phyloP scores from a whole-genome alignment of 139 green algal genomes.

The Monoraphidium neglectum region DNA sequence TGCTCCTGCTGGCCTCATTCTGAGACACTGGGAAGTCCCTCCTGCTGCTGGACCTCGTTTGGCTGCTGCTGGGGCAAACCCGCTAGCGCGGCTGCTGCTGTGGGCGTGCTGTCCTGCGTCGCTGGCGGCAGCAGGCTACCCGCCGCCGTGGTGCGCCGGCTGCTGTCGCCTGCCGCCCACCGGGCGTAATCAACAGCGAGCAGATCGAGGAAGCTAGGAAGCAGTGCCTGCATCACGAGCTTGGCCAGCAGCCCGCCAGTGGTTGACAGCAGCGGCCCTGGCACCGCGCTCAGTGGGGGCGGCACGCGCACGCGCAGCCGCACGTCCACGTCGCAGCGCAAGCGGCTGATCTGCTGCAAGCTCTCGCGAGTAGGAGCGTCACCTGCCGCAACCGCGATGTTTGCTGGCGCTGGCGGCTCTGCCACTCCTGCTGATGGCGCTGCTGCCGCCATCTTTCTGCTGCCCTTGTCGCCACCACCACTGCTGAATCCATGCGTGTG shows the following conservation, averaged over 20 bases:
- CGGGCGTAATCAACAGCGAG: conserved; percentile 32
- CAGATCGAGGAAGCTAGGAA: conserved; percentile 49
- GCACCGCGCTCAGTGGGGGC: conserved; percentile 38
- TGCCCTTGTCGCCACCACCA: not conserved
- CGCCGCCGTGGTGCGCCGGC: conserved; percentile 1
- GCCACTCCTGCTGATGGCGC: not conserved
- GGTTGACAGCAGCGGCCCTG: conserved; percentile 39
- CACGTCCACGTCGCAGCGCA: conserved; percentile 36
- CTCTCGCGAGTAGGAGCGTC: not conserved
- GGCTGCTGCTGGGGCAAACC: no score
- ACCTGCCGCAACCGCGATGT: conserved; percentile 2
- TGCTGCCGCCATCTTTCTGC: conserved; percentile 8
- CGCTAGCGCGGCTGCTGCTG: not conserved
- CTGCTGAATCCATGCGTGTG: not conserved
- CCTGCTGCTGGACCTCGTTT: no score
- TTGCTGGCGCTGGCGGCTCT: not conserved
- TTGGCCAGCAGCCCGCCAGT: conserved; percentile 39
- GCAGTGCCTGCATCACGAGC: conserved; percentile 40
- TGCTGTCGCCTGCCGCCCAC: conserved; percentile 21
- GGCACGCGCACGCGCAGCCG: conserved; percentile 40
- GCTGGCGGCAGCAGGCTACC: conserved; percentile 22
- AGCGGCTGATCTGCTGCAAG: conserved; percentile 2
- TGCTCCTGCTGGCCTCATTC: no score
- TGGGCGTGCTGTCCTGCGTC: not conserved
- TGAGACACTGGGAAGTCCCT: no score